Conservation (phyloP, 176 grass and related monocot genomes). For the Zea mays region Zm-B73-REFERENCE-NAM-5.0 NC_050103.1:153511001-153511500, state of each 20-base stretch:
- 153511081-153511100: too few species aligned
- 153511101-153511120: neutral
- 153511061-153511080: constrained; percentile 10
- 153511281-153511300: neutral
- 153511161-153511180: constrained; percentile 13
- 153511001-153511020: too few species aligned
- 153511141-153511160: neutral
- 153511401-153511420: constrained; percentile 79
- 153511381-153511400: constrained; percentile 76
- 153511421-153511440: constrained; percentile 39
- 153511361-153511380: constrained; percentile 92
- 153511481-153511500: constrained; percentile 80
- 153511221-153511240: constrained; percentile 32
- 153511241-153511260: neutral
- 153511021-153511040: too few species aligned
- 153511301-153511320: constrained; percentile 67
- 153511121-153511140: neutral
- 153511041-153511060: too few species aligned
- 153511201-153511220: constrained; percentile 17
- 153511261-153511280: neutral
- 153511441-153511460: constrained; percentile 15
- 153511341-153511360: constrained; percentile 94
- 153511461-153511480: constrained; percentile 44
- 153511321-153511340: constrained; percentile 94
- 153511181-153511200: neutral